phyloP scores from a whole-genome alignment of 495 filamentous ascomycete species.

The Penicillium crystallinum region DNA sequence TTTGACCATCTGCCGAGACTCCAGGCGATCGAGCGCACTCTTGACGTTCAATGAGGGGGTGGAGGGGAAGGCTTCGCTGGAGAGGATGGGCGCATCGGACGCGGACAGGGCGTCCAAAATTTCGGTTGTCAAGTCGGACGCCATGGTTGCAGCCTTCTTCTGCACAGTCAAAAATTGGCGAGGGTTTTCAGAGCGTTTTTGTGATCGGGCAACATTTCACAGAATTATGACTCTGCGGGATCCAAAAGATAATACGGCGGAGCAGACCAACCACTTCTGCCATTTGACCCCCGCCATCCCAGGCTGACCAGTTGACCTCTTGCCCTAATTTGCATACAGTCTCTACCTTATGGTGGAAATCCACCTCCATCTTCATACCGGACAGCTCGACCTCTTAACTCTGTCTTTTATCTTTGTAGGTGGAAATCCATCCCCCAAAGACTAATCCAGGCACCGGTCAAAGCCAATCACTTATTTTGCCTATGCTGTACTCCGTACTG shows the following conservation, averaged over 20 bases:
- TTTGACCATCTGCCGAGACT: constrained; percentile 74
- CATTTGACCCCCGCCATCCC: constrained; percentile 22
- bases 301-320: background rate
- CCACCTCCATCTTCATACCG: background rate
- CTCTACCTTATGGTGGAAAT: no score
- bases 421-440: background rate
- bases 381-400: no score
- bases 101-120: constrained; percentile 64
- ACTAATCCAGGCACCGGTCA: background rate
- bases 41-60: constrained; percentile 69
- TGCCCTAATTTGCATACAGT: no score
- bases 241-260: constrained; percentile 18
- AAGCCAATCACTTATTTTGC: background rate
- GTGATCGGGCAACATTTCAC: constrained; percentile 14
- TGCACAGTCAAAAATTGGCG: constrained; percentile 18
- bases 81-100: constrained; percentile 60
- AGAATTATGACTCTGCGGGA: constrained; percentile 26
- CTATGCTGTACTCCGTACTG: no score
- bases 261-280: constrained; percentile 17
- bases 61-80: constrained; percentile 70
- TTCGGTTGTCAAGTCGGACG: constrained; percentile 57
- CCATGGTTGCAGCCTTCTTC: constrained; percentile 42
- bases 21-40: constrained; percentile 79
- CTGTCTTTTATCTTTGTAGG: background rate
- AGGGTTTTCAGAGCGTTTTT: constrained; percentile 14